These are phyloP conservation scores for Hirschioporus abietinus DNA, from an alignment of 768 basidiomycete genomes.

Conservation along the genomic window DNA sequence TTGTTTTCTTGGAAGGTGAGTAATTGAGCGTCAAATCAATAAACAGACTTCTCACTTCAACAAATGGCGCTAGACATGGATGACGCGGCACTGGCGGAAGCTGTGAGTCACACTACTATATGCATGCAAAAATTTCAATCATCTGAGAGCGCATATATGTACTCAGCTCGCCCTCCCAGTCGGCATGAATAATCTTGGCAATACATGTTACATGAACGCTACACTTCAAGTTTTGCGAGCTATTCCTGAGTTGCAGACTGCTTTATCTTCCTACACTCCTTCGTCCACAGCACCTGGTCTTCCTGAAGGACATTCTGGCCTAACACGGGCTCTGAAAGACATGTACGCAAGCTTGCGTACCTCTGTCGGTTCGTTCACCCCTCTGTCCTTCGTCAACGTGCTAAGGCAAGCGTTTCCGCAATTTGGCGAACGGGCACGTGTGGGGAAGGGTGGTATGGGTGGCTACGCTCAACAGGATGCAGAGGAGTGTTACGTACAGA, in stretches of 20 bases:
- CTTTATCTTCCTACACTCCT: conserved; percentile 51
- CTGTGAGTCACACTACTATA: conserved; percentile 39
- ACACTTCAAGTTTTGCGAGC: conserved; percentile 91
- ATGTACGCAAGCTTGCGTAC: conserved; percentile 68
- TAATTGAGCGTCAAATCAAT: conserved; percentile 4
- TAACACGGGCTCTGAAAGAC: conserved; percentile 51
- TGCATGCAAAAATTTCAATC: conserved; percentile 6
- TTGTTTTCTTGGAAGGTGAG: conserved; percentile 82
- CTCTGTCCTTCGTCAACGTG: conserved; percentile 58
- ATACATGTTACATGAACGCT: conserved; percentile 98
- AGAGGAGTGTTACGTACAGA: conserved; percentile 82
- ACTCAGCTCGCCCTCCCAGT: conserved; percentile 71
- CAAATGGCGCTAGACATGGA: conserved; percentile 64
- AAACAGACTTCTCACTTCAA: conserved; percentile 3
- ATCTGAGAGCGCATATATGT: conserved; percentile 11
- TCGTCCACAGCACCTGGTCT: conserved; percentile 27
- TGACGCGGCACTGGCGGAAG: conserved; percentile 72
- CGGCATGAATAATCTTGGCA: conserved; percentile 84
- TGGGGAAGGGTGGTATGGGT: conserved; percentile 27
- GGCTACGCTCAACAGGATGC: conserved; percentile 88
- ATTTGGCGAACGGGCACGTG: conserved; percentile 67
- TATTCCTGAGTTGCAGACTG: conserved; percentile 81
- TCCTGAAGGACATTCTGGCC: conserved; percentile 23
- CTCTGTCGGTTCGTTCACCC: conserved; percentile 73
- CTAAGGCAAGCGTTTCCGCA: conserved; percentile 82